Percentiles rank a stretch among this genome's conserved stretches.
phyloP scores from a whole-genome alignment of 305 asterid genomes.

The Coffea humblotiana region DNA sequence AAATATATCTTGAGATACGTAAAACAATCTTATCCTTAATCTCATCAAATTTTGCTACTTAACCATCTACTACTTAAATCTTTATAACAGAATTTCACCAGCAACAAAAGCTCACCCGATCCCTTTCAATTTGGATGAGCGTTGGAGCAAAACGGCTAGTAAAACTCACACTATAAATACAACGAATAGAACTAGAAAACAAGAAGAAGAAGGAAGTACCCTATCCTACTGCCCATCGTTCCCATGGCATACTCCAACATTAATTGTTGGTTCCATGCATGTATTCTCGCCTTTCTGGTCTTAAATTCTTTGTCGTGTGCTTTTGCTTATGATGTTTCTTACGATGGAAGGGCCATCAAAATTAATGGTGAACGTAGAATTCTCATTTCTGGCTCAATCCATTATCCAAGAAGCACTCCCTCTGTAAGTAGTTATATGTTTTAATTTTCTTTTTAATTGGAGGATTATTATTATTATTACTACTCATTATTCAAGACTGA shows the following conservation, averaged over 20 bases:
- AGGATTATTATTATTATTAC: neutral
- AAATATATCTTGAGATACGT: neutral
- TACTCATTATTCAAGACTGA: neutral
- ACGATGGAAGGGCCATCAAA: conserved; percentile 51
- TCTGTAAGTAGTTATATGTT: conserved; percentile 19
- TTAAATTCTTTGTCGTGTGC: neutral
- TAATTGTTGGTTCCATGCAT: neutral
- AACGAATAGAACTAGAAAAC: too few species aligned
- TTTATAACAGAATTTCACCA: too few species aligned
- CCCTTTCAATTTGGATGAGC: too few species aligned
- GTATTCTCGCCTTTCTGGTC: neutral
- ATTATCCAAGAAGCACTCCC: conserved; percentile 57
- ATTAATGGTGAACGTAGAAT: conserved; percentile 43
- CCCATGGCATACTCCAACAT: conserved; percentile 2
- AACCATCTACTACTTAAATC: neutral
- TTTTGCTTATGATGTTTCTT: conserved; percentile 33
- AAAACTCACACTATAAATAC: too few species aligned
- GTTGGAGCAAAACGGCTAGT: too few species aligned
- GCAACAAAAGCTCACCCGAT: too few species aligned
- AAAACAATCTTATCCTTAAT: neutral
- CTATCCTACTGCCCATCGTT: too few species aligned
- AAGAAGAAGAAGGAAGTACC: too few species aligned
- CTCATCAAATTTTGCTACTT: neutral
- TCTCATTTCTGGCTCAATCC: conserved; percentile 54
- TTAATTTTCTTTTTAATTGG: too few species aligned